phyloP scores from a whole-genome alignment of 768 basidiomycete genomes.

The Tricholoma matsutake region DNA sequence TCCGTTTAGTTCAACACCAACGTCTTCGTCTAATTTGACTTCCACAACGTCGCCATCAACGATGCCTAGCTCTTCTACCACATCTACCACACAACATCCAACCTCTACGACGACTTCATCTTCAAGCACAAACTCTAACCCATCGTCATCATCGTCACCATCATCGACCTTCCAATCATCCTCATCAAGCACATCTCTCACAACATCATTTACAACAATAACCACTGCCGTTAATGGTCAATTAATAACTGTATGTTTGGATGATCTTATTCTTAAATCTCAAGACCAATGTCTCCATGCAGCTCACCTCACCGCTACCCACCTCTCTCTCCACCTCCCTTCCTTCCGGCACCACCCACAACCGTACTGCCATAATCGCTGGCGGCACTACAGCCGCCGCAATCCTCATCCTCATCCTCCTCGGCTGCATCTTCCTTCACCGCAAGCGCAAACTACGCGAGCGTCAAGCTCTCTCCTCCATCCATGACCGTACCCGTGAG shows the following conservation, averaged over 20 bases:
- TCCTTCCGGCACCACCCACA: constrained; percentile 7
- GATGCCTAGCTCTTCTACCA: neutral
- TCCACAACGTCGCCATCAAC: neutral
- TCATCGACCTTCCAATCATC: neutral
- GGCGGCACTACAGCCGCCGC: constrained; percentile 7
- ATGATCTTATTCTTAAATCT: no score
- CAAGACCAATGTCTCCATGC: neutral
- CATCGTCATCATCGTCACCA: neutral
- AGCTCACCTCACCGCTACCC: constrained; percentile 1
- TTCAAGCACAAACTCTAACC: neutral
- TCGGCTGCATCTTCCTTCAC: neutral
- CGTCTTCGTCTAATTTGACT: neutral
- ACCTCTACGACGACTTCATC: neutral
- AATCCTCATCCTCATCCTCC: neutral
- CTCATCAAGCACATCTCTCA: neutral
- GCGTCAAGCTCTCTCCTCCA: constrained; percentile 13
- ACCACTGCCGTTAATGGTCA: neutral
- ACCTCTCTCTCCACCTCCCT: constrained; percentile 27
- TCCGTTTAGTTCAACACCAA: neutral
- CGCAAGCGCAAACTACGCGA: constrained; percentile 23
- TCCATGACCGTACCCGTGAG: neutral
- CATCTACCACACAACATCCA: neutral
- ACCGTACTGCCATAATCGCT: constrained; percentile 40
- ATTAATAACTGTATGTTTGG: neutral
- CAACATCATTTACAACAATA: neutral